Base-by-base conservation (phyloP, 768 basidiomycete genomes). In the Xerocomellus chrysenteron region DNA sequence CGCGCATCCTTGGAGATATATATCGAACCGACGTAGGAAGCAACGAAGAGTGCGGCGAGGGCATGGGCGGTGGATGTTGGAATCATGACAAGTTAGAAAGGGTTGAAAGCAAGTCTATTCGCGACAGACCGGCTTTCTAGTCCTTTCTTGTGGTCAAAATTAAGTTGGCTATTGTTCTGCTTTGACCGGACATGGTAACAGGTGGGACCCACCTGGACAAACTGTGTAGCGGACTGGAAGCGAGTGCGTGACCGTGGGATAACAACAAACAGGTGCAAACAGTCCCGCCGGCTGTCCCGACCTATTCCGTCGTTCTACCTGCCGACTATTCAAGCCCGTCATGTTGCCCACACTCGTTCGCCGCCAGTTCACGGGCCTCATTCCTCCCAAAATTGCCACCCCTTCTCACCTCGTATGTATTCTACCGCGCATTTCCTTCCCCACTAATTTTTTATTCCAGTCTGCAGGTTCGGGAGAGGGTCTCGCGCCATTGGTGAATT, bases 341-440 rank as follows among this genome's bases (percentile, higher is more conserved):
- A 94, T 94, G 93, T 84, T 88, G 77, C 81, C 90, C 62, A 84
- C 93, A 52, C 85, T 91, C 76, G 79, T 87, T 74, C 88, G 92
- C 72, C 89, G 92, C 68, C 85, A 90, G 71, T 86, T 98, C 63
- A 83, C 83, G 58, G 84, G 86, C 52, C 82, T 97, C 55, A 85
- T 97, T 64, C 95, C 95, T 40, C 95, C 95, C 49, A 98, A 98
- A 80, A 88, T 98, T 68, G 94, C 95, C 54, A 91, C 94, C 11
- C 93, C 94, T 2, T 82, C 84, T 50, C 86, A 92, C 63, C 86
- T 97, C 56, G 94, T 96, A 73, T 65, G 64, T 55, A 11, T 12
- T 35, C 17, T 2, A 3, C 11, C 1, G 0, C 1, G 2, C n/a
- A 5, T 17, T 16, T 46, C 3, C 35, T 9, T 45, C 21, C 28